Percentiles rank a stretch among this genome's conserved stretches.
Evolutionary conservation across 2,329 filamentous ascomycete species (phyloP).

Genomic region (Cryphonectria naterciae): DNA sequence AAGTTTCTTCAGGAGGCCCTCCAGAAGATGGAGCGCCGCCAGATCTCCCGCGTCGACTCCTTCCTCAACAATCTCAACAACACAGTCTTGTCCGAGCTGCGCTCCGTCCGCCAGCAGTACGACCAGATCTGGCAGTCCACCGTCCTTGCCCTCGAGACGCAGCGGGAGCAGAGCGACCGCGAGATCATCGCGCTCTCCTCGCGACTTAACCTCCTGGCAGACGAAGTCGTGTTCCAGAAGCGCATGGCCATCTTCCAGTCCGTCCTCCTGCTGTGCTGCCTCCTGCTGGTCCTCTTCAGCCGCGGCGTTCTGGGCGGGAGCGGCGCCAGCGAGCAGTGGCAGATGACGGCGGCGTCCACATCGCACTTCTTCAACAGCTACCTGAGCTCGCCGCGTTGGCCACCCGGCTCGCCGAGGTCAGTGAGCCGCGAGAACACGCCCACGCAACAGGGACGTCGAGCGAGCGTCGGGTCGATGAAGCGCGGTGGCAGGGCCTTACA

Average conservation of each 20-base stretch:
- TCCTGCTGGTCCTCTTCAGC: conserved; percentile 85
- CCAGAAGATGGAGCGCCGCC: conserved; percentile 82
- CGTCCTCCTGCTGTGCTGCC: conserved; percentile 81
- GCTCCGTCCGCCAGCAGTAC: conserved; percentile 80
- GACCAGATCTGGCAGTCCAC: conserved; percentile 97
- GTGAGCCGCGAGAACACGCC: conserved; percentile 20
- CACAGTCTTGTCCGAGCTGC: conserved; percentile 82
- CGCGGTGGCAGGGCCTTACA: neutral
- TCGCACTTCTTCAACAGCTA: conserved; percentile 28
- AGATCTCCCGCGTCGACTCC: conserved; percentile 77
- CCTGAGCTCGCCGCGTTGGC: conserved; percentile 22
- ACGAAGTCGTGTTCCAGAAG: conserved; percentile 86
- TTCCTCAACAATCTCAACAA: conserved; percentile 86
- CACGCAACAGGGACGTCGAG: neutral
- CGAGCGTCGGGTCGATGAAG: neutral
- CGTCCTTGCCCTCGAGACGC: conserved; percentile 85
- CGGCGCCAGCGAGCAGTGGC: conserved; percentile 25
- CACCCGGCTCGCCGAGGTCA: conserved; percentile 23
- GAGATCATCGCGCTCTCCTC: conserved; percentile 82
- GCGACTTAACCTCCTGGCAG: conserved; percentile 85
- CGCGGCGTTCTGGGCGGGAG: conserved; percentile 48
- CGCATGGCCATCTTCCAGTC: conserved; percentile 93
- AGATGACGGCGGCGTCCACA: conserved; percentile 16
- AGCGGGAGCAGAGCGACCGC: conserved; percentile 80
- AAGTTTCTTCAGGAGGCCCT: conserved; percentile 87